Evolutionary conservation across 73 alveolate genomes (phyloP).

Genomic region (Stentor coeruleus): DNA sequence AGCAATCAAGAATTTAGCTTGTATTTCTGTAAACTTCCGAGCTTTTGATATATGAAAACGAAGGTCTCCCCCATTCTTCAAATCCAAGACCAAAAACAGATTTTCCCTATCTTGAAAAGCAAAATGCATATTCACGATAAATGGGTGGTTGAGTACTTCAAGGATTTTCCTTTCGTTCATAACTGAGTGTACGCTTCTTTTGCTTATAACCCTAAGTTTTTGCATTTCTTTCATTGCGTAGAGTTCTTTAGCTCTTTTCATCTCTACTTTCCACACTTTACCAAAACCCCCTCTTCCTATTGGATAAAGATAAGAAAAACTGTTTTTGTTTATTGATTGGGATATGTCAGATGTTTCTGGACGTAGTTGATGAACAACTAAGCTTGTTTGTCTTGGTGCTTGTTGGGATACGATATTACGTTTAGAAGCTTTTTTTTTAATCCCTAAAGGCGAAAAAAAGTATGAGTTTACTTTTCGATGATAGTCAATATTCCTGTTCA

Average conservation of each 20-base stretch:
- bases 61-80: constrained; percentile 81
- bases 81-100: constrained; percentile 85
- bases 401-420: too few species aligned
- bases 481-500: too few species aligned
- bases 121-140: constrained; percentile 85
- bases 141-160: constrained; percentile 59
- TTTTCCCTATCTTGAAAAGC: constrained; percentile 88
- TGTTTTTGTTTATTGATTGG: too few species aligned
- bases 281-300: constrained; percentile 59
- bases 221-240: constrained; percentile 83
- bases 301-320: too few species aligned
- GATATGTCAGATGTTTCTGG: too few species aligned
- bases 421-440: too few species aligned
- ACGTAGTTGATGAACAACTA: too few species aligned
- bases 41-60: constrained; percentile 67
- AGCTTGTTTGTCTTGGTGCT: too few species aligned
- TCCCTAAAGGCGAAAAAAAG: too few species aligned
- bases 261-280: constrained; percentile 35
- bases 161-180: constrained; percentile 76
- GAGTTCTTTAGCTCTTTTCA: constrained; percentile 29
- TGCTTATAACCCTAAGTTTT: constrained; percentile 56
- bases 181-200: constrained; percentile 75
- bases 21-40: constrained; percentile 43
- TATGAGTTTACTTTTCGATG: too few species aligned
- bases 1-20: constrained; percentile 64